These are phyloP conservation scores for Stellera chamaejasme DNA, from an alignment of 345 rosid genomes.

Conservation along the genomic window DNA sequence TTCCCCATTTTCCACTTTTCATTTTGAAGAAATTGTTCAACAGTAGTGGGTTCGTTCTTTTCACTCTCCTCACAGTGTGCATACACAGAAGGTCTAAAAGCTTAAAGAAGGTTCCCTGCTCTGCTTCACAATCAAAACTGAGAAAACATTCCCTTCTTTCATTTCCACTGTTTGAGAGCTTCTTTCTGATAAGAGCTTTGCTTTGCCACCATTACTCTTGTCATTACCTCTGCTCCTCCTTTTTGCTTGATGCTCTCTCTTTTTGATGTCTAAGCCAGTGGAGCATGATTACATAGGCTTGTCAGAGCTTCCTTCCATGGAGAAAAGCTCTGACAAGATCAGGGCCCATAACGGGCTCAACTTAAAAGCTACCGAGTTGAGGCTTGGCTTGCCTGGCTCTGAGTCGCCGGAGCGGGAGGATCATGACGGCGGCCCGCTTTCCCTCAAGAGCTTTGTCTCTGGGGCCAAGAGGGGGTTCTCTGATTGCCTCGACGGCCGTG, in stretches of 20 bases:
- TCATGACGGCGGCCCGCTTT: constrained; percentile 15
- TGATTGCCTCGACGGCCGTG: constrained; percentile 38
- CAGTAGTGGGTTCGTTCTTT: no score
- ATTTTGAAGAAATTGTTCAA: no score
- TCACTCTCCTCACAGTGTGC: background rate
- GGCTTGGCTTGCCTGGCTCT: constrained; percentile 75
- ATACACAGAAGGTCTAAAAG: background rate
- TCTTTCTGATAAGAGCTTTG: background rate
- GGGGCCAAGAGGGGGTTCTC: constrained; percentile 57
- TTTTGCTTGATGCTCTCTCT: background rate
- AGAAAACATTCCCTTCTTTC: background rate
- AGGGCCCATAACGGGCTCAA: constrained; percentile 22
- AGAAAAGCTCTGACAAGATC: constrained; percentile 23
- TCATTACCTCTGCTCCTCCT: constrained; percentile 9
- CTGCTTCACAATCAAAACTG: background rate
- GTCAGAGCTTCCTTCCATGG: constrained; percentile 44
- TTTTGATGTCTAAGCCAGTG: constrained; percentile 30
- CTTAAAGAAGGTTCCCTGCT: background rate
- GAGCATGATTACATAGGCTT: constrained; percentile 56
- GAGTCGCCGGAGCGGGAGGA: constrained; percentile 46
- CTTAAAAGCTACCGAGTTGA: constrained; percentile 66
- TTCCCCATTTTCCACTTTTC: no score
- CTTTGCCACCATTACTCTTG: background rate
- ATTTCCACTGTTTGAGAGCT: no score
- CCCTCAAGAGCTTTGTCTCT: constrained; percentile 35